phyloP scores from a whole-genome alignment of 192 early-diverging fungal genomes.

The Spizellomyces punctatus region DNA sequence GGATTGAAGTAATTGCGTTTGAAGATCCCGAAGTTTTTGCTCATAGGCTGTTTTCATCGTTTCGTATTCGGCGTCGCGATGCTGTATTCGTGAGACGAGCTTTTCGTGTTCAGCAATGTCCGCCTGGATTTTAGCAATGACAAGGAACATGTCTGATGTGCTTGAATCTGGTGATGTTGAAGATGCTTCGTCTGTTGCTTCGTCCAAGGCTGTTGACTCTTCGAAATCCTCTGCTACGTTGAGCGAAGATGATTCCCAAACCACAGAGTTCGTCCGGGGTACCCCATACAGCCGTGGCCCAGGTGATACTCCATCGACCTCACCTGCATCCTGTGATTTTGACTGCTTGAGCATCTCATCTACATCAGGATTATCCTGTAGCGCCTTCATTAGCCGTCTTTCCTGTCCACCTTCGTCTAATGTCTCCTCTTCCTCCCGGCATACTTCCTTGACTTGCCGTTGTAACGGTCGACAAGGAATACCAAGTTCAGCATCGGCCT shows the following conservation, averaged over 20 bases:
- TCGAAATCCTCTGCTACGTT: not conserved
- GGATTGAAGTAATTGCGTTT: conserved; percentile 56
- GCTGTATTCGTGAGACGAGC: conserved; percentile 39
- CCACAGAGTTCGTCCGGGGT: not conserved
- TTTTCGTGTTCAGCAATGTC: conserved; percentile 56
- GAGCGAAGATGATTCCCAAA: conserved; percentile 7
- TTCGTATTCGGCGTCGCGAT: conserved; percentile 49
- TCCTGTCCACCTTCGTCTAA: conserved; percentile 35
- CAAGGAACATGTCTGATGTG: conserved; percentile 39
- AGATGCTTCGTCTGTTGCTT: not conserved
- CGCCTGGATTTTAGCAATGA: conserved; percentile 51
- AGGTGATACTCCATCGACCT: not conserved
- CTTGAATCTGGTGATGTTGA: conserved; percentile 6
- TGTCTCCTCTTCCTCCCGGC: conserved; percentile 4
- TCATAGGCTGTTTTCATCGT: conserved; percentile 62
- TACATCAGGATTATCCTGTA: conserved; percentile 28
- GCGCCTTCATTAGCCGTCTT: conserved; percentile 32
- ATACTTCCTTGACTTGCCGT: conserved; percentile 3
- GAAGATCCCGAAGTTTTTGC: conserved; percentile 63
- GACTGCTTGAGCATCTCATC: not conserved
- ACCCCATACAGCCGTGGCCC: not conserved
- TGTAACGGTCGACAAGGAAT: conserved; percentile 29
- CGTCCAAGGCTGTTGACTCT: not conserved
- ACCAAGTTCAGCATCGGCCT: conserved; percentile 18
- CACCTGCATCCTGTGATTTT: not conserved